Conservation (phyloP, 768 basidiomycete genomes). For the Cystobasidium ongulense region DNA sequence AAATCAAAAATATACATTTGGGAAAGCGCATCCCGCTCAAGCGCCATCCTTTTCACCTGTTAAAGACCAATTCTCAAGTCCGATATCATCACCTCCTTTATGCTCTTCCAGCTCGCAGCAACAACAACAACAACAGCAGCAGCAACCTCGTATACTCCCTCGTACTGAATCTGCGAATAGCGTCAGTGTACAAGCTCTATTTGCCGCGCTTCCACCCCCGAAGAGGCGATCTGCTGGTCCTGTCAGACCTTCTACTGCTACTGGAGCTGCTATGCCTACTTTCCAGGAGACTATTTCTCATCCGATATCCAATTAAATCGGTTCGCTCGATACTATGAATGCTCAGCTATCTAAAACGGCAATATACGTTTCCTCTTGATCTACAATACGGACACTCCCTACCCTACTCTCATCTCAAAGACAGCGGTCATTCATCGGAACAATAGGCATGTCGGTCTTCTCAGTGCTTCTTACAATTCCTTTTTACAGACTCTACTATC, state of each 20-base stretch:
- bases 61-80: background rate
- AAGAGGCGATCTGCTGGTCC: background rate
- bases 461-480: too few species aligned
- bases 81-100: background rate
- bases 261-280: background rate
- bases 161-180: background rate
- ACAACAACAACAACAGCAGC: background rate
- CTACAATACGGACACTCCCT: too few species aligned
- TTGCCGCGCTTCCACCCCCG: constrained; percentile 23
- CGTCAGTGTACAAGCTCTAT: background rate
- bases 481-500: too few species aligned
- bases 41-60: background rate
- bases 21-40: background rate
- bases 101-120: background rate
- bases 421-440: too few species aligned
- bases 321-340: too few species aligned
- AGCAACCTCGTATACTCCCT: background rate
- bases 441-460: too few species aligned
- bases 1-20: background rate
- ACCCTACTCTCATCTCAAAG: too few species aligned
- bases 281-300: background rate
- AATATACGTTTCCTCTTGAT: too few species aligned
- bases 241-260: background rate
- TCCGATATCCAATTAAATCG: background rate
- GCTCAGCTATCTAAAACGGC: too few species aligned